Conservation (phyloP, 768 basidiomycete genomes). For the Suillus subaureus region DNA sequence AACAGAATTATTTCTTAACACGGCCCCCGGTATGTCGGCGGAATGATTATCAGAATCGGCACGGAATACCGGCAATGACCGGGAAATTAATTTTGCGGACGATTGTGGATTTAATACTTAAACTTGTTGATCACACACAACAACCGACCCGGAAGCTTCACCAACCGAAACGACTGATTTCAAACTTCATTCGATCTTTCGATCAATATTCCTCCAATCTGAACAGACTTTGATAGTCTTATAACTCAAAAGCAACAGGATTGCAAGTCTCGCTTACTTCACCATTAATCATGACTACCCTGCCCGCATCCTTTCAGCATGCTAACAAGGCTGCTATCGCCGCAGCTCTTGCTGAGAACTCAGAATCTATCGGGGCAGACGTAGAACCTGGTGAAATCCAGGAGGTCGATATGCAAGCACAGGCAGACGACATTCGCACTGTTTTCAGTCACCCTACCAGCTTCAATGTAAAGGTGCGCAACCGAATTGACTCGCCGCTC, state of each 20-base stretch:
- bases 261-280: conserved; percentile 15
- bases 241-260: conserved; percentile 14
- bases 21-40: conserved; percentile 1
- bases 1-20: neutral
- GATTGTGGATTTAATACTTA: neutral
- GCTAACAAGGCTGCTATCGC: conserved; percentile 79
- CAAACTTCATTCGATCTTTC: neutral
- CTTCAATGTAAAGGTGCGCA: conserved; percentile 92
- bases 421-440: conserved; percentile 83
- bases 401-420: conserved; percentile 83
- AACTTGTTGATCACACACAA: conserved; percentile 9
- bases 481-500: conserved; percentile 4
- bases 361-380: conserved; percentile 40
- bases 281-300: conserved; percentile 35
- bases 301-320: conserved; percentile 68
- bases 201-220: neutral
- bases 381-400: conserved; percentile 84
- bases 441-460: conserved; percentile 91
- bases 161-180: conserved; percentile 5
- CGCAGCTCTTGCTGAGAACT: conserved; percentile 68
- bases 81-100: conserved; percentile 19
- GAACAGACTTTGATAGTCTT: conserved; percentile 20
- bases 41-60: neutral
- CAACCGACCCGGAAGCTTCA: conserved; percentile 8
- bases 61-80: conserved; percentile 27